Conservation (phyloP, 2,329 filamentous ascomycete genomes). For the Xylaria sp. region DNA sequence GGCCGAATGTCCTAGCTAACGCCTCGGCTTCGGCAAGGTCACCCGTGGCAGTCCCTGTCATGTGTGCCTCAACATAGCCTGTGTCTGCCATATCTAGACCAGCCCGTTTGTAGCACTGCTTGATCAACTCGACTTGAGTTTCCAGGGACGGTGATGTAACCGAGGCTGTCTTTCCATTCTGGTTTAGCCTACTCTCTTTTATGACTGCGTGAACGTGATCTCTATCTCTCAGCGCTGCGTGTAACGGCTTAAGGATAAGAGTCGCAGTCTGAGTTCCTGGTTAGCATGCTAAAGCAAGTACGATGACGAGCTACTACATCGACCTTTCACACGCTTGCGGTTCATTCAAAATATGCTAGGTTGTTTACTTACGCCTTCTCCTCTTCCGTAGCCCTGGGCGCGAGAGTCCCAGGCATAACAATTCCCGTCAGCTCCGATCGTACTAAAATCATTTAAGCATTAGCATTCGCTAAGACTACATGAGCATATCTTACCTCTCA, state of each 20-base stretch:
- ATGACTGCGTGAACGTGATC: conserved; percentile 53
- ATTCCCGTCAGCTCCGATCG: conserved; percentile 9
- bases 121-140: conserved; percentile 51
- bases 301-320: neutral
- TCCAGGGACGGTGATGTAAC: conserved; percentile 56
- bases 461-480: neutral
- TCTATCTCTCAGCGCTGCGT: conserved; percentile 37
- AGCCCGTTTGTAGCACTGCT: conserved; percentile 46
- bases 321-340: neutral
- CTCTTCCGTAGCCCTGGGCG: conserved; percentile 35
- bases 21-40: conserved; percentile 44
- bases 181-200: conserved; percentile 51
- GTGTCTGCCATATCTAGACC: conserved; percentile 42
- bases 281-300: neutral
- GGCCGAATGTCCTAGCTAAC: conserved; percentile 22
- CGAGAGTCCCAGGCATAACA: conserved; percentile 21
- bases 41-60: conserved; percentile 42
- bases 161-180: conserved; percentile 56
- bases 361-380: conserved; percentile 24
- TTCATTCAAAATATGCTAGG: neutral
- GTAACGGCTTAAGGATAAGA: conserved; percentile 23
- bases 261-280: neutral
- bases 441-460: neutral
- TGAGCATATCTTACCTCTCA: neutral
- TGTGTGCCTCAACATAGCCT: conserved; percentile 44